These are phyloP conservation scores for Hypoxylon rubiginosum DNA, from an alignment of 2,329 filamentous ascomycete genomes.

Conservation along the genomic window DNA sequence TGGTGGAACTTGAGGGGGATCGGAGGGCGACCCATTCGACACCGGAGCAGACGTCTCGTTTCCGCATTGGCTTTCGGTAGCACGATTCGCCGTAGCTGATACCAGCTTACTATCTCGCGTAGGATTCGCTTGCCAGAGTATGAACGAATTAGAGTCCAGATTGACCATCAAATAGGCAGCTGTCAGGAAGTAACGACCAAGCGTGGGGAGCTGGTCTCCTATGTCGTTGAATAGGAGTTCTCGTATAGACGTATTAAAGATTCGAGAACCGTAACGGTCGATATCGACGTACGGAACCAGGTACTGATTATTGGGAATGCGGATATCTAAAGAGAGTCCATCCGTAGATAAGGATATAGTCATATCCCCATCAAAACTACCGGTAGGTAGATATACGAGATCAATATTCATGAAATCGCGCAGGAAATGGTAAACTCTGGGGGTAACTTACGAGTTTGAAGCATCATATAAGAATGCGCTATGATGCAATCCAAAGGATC, in stretches of 20 bases:
- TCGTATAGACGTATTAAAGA: slow-evolving; percentile 27
- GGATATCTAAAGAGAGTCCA: slow-evolving; percentile 39
- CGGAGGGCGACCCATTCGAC: not conserved
- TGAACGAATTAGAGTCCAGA: slow-evolving; percentile 52
- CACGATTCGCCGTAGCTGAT: not conserved
- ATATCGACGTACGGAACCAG: slow-evolving; percentile 49
- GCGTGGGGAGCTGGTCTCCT: slow-evolving; percentile 39
- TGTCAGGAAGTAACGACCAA: slow-evolving; percentile 54
- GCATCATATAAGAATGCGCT: slow-evolving; percentile 14
- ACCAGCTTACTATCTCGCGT: slow-evolving; percentile 24
- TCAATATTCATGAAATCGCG: not conserved
- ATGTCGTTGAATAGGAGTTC: slow-evolving; percentile 48
- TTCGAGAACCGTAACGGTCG: slow-evolving; percentile 45
- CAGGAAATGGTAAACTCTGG: not conserved
- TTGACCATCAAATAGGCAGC: slow-evolving; percentile 56
- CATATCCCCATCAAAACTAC: slow-evolving; percentile 49
- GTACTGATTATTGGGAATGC: slow-evolving; percentile 51
- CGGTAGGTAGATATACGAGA: not conserved
- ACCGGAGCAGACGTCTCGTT: slow-evolving; percentile 1
- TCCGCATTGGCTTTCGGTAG: not conserved
- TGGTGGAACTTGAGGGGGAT: not conserved
- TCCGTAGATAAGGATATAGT: slow-evolving; percentile 49
- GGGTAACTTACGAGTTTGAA: slow-evolving; percentile 11
- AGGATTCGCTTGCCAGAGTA: slow-evolving; percentile 54
- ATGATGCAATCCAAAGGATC: slow-evolving; percentile 42